Evolutionary conservation across 495 filamentous ascomycete species (phyloP), one percentile per base, ranked within the genome.

Genomic region (Penicillium waksmanii): DNA sequence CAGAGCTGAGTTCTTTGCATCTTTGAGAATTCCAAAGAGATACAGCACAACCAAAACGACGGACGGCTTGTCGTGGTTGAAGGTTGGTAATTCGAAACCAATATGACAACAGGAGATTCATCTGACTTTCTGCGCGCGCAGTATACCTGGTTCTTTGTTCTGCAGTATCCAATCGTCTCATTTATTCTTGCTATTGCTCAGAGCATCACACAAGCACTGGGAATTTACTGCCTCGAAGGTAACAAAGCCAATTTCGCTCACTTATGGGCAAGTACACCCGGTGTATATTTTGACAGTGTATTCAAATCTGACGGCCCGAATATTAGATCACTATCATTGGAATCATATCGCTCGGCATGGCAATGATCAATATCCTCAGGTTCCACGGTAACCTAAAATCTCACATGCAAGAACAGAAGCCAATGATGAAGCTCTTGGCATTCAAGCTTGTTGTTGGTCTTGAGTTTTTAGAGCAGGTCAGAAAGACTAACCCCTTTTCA

Each of bases 361-460:
- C 74, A 3, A 51, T 75, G 11, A 40, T 63, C 2, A 19, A 64
- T 3, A 53, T 72, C 2, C 25, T 75, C 7, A 49, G 23, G 11
- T 72, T 75, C 54, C 75, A 73, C 57, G 23, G 7, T 5, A 54
- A 54, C 7, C 50, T 69, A 8, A 68, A 70, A 25, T 12, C 33
- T 8, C 43, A 69, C 9, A 60, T 76, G 43, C 40, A 46, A 17
- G 53, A 56, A 4, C 53, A 67, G 40, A 51, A 67, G 23, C 64
- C 67, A 5, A 19, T 76, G 11, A 25, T 51, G 36, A 77, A 77
- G 40, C 62, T 77, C 1, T 11, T 69, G 3, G 70, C 70, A 0
- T 71, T 77, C 56, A 76, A 74, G 42, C 35, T 69, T 0, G 69
- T 77, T 15, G 68, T 77, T 31, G 66, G 71, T 18, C 51, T 74